Conservation (phyloP, 352 stramenopile species). For the Phytopythium ostracodes region DNA sequence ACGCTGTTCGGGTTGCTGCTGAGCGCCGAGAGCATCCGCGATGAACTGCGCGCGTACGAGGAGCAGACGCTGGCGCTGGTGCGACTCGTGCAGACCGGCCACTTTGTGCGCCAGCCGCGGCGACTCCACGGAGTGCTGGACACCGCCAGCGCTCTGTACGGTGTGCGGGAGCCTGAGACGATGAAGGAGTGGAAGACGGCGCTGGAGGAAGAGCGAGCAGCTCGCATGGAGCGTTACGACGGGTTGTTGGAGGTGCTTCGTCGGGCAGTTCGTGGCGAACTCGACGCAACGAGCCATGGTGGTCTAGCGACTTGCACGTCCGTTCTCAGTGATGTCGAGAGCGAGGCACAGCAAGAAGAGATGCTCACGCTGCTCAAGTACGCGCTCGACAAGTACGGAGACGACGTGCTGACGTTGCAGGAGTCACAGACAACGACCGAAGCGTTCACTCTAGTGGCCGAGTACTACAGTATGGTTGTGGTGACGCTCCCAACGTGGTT, state of each 20-base stretch:
- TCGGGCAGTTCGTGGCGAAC: no score
- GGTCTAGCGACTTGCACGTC: no score
- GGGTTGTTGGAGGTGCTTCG: not conserved
- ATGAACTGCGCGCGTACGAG: constrained; percentile 2
- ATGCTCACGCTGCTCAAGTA: constrained; percentile 1
- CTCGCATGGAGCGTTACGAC: not conserved
- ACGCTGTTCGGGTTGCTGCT: not conserved
- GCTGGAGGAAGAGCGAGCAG: not conserved
- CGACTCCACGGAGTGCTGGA: not conserved
- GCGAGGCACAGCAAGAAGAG: not conserved
- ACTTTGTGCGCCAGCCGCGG: not conserved
- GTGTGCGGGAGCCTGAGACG: not conserved
- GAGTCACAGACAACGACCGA: not conserved
- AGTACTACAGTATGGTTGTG: not conserved
- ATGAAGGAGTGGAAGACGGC: not conserved
- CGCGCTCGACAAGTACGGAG: not conserved
- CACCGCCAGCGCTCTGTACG: not conserved
- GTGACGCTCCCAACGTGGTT: constrained; percentile 4
- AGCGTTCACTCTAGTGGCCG: not conserved
- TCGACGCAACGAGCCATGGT: not conserved
- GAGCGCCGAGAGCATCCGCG: not conserved
- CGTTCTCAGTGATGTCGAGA: not conserved
- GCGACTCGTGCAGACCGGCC: constrained; percentile 2
- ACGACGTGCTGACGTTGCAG: not conserved
- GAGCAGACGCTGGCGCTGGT: not conserved